Base-by-base conservation (phyloP, 441 rosid genomes). In the Gossypium trilobum region DNA sequence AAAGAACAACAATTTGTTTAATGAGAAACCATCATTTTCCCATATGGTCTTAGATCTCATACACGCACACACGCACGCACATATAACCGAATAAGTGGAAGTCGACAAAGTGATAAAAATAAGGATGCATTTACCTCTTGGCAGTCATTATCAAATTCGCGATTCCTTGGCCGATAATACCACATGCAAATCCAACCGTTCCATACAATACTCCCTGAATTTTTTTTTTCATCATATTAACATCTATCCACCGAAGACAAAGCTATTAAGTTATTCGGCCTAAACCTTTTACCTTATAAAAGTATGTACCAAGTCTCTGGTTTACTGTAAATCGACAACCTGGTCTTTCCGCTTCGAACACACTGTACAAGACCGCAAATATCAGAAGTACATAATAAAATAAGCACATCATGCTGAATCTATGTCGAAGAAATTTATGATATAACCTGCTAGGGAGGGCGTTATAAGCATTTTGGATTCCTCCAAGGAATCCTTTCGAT, bases 81-180 rank as follows among this genome's bases (percentile, higher is more conserved):
- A 29, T 29, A 25, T 7, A 33, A 71, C 31, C 27, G 22, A 44
- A 11, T 55, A 29, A 6, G 16, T 57, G 13, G 68, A 54, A 66
- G 2, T 20, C 4, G 11, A 33, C 14, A 66, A 31, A 29, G 14
- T 29, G 29, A 71, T 17, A 50, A 6, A 58, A 61, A 61, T 50
- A 66, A 39, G 31, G 39, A 31, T 0, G 19, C 17, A 46, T 74
- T 50, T 39, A 89, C 97, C 94, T 77, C 76, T 89, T 91, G 0
- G 92, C 97, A 63, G 85, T 88, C 97, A 89, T 89, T 29, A 91
- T 89, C 27, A 86, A 62, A 82, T 91, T 91, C n/a, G 97, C 95
- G 13, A 89, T 89, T 63, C 93, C 97, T 85, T 91, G 97, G 68
- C 95, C 97, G 46, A 91, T 77, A 22, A 91, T 83, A 65, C 95